Conservation (phyloP, 2,329 filamentous ascomycete species). For the Venturia oleaginea region DNA sequence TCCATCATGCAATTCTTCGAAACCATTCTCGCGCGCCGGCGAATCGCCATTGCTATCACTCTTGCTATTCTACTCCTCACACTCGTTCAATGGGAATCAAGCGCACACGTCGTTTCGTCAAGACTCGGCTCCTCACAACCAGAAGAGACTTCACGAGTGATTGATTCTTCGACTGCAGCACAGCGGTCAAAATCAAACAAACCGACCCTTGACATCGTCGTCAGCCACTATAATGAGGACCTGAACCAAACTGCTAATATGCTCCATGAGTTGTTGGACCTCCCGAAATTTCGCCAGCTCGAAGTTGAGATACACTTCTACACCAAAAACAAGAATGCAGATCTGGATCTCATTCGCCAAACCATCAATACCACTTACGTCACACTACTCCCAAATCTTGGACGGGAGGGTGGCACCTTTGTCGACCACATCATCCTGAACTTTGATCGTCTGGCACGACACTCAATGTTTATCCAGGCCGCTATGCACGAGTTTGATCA, state of each 20-base stretch:
- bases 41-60: not conserved
- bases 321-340: constrained; percentile 23
- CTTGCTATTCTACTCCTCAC: not conserved
- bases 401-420: constrained; percentile 38
- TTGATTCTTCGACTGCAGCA: not conserved
- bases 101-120: not conserved
- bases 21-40: not conserved
- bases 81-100: not conserved
- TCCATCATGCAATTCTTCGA: not conserved
- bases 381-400: constrained; percentile 29
- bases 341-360: constrained; percentile 18
- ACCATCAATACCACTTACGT: constrained; percentile 22
- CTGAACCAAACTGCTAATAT: not conserved
- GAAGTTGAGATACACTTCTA: constrained; percentile 21
- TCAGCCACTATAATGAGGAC: constrained; percentile 7
- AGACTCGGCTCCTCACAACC: not conserved
- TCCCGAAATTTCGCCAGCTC: not conserved
- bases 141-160: not conserved
- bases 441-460: constrained; percentile 36
- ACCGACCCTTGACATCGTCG: constrained; percentile 12
- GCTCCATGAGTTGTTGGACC: not conserved
- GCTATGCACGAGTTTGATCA: constrained; percentile 31
- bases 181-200: constrained; percentile 18
- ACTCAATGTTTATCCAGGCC: constrained; percentile 42
- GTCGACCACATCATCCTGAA: constrained; percentile 36